Evolutionary conservation across 129 eudicot species (phyloP), one percentile per base, ranked within the genome.

Genomic region (Flaveria trinervia): DNA sequence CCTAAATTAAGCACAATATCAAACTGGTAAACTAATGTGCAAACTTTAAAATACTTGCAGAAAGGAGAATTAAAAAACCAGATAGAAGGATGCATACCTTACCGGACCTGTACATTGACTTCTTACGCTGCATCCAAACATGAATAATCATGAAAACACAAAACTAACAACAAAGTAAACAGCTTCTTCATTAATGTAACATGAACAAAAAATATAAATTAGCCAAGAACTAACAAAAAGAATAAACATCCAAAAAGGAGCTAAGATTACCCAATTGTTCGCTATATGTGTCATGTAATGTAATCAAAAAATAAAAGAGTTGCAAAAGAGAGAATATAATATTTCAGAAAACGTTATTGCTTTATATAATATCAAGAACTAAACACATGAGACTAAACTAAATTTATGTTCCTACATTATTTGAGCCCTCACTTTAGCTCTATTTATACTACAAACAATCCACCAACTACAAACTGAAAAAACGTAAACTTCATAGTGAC

Each of bases 101-200:
- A 62, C 12, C 12, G 14, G 18, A 56, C 70, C 60, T 70, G n/a
- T 28, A 23, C 50, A 26, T 13, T 22, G 44, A 26, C 74, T 77
- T 79, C 74, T 78, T 87, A 48, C 86, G 86, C 97, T 89, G 83
- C 64, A 89, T 62, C 26, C 65, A 6, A 65, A 79, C 45, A 79
- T 76, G 65, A 18, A 52, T 51, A 71, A 23, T 48, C 49, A 73
- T 52, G 23, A 33, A 62, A 48, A 33, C 67, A 15, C n/a, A 72
- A 54, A 64, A 9, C 8, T 23, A 44, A 56, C 44, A 41, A 16
- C 44, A 41, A 65, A 65, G 16, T 60, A 33, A 7, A 9, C 36
- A 36, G 41, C 41, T n/a, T 52, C 9, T 51, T 51, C 13, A 51
- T 15, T 4, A 13, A 51, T 51, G 18, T 51, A 30, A 30, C 36